Conservation (phyloP, 2,329 filamentous ascomycete genomes). For the Diaporthe capsici region DNA sequence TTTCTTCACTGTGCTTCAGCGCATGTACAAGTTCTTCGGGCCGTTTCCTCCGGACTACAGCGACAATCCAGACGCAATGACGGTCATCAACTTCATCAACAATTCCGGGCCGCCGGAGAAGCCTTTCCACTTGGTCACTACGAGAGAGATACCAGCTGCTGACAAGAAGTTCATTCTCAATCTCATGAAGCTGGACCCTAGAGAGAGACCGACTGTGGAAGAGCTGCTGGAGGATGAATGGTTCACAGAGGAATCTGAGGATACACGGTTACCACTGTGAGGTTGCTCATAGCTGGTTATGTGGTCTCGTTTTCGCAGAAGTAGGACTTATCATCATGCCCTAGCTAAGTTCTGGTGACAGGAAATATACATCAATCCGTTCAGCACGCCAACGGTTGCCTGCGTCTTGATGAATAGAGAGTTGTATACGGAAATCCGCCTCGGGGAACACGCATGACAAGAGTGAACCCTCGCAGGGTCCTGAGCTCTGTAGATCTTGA, state of each 20-base stretch:
- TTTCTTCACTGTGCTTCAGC: constrained; percentile 46
- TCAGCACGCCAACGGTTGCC: too few species aligned
- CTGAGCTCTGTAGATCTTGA: too few species aligned
- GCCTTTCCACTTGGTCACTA: constrained; percentile 43
- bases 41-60: neutral
- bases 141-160: constrained; percentile 43
- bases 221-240: constrained; percentile 46
- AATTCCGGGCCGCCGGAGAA: constrained; percentile 6
- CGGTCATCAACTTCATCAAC: constrained; percentile 16
- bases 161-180: constrained; percentile 46
- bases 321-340: too few species aligned
- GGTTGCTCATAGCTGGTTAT: neutral
- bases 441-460: too few species aligned
- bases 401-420: too few species aligned
- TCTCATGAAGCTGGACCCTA: constrained; percentile 48
- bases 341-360: too few species aligned
- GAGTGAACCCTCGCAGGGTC: too few species aligned
- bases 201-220: constrained; percentile 47
- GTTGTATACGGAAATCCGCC: too few species aligned
- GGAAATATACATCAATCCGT: too few species aligned
- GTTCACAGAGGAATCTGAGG: constrained; percentile 44
- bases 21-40: constrained; percentile 44
- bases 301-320: too few species aligned
- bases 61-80: neutral
- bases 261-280: neutral